Evolutionary conservation across 1,284 basidiomycete species (phyloP).

Genomic region (Ceratobasidium sp.): DNA sequence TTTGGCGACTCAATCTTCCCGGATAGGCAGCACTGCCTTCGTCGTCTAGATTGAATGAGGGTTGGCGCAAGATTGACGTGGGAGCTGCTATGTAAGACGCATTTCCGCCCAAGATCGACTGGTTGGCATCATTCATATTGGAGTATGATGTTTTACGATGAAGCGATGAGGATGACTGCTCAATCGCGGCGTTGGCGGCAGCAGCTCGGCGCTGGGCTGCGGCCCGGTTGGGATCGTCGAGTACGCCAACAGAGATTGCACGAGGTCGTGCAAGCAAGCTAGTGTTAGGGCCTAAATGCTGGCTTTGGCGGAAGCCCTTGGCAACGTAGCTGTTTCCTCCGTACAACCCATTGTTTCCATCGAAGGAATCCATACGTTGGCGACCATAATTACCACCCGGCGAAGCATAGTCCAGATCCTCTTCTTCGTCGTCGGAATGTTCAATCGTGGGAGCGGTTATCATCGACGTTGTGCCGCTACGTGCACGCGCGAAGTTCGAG

Average conservation of each 20-base stretch:
- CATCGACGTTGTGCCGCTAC: slow-evolving; percentile 71
- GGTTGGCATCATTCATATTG: slow-evolving; percentile 35
- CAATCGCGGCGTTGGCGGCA: slow-evolving; percentile 63
- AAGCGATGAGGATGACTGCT: slow-evolving; percentile 51
- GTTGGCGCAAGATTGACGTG: slow-evolving; percentile 37
- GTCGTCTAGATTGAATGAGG: slow-evolving; percentile 41
- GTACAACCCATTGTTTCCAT: slow-evolving; percentile 51
- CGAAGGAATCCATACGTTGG: slow-evolving; percentile 69
- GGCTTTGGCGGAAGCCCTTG: slow-evolving; percentile 76
- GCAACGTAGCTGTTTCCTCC: slow-evolving; percentile 56
- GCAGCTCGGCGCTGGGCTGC: slow-evolving; percentile 71
- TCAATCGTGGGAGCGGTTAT: slow-evolving; percentile 62
- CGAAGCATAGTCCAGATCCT: slow-evolving; percentile 66
- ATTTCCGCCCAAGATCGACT: slow-evolving; percentile 31
- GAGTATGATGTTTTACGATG: slow-evolving; percentile 39
- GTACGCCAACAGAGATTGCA: slow-evolving; percentile 89
- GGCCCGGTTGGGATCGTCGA: slow-evolving; percentile 76
- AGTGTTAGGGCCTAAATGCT: slow-evolving; percentile 62
- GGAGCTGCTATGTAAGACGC: slow-evolving; percentile 23
- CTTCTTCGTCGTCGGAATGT: slow-evolving; percentile 70
- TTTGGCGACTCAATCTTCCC: slow-evolving; percentile 38
- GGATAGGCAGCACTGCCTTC: slow-evolving; percentile 39
- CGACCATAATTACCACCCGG: slow-evolving; percentile 56
- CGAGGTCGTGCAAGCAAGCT: slow-evolving; percentile 69
- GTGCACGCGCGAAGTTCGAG: slow-evolving; percentile 69